These are phyloP conservation scores for Plasmodium cynomolgi DNA, from an alignment of 169 alveolate species.

Conservation along the genomic window DNA sequence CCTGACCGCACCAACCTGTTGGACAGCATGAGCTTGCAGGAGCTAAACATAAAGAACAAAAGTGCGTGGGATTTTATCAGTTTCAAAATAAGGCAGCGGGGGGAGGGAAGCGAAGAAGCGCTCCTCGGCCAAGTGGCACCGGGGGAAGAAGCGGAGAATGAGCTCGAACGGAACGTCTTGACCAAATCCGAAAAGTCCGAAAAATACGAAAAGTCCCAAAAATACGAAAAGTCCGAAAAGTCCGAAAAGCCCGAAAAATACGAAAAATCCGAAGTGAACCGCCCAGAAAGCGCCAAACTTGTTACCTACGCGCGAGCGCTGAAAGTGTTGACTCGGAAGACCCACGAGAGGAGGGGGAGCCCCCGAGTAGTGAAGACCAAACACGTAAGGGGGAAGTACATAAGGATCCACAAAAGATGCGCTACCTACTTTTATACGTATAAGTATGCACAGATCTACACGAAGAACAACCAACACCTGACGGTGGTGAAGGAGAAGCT, in stretches of 20 bases:
- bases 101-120: background rate
- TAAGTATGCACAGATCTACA: background rate
- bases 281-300: background rate
- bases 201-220: background rate
- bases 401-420: slow-evolving; percentile 24
- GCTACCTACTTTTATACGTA: slow-evolving; percentile 33
- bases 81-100: background rate
- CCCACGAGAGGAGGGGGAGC: background rate
- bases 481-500: slow-evolving; percentile 15
- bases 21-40: slow-evolving; percentile 26
- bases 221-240: background rate
- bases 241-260: background rate
- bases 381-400: slow-evolving; percentile 26
- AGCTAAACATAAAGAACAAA: slow-evolving; percentile 43
- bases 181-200: background rate
- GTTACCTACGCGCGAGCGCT: background rate
- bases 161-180: background rate
- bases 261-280: background rate
- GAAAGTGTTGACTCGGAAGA: background rate
- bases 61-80: slow-evolving; percentile 52
- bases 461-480: background rate
- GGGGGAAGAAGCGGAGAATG: background rate
- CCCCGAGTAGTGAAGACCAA: background rate
- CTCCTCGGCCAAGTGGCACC: background rate
- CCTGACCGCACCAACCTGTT: background rate